Evolutionary conservation across 495 filamentous ascomycete genomes (phyloP).

Genomic region (Haplographium delicatum): DNA sequence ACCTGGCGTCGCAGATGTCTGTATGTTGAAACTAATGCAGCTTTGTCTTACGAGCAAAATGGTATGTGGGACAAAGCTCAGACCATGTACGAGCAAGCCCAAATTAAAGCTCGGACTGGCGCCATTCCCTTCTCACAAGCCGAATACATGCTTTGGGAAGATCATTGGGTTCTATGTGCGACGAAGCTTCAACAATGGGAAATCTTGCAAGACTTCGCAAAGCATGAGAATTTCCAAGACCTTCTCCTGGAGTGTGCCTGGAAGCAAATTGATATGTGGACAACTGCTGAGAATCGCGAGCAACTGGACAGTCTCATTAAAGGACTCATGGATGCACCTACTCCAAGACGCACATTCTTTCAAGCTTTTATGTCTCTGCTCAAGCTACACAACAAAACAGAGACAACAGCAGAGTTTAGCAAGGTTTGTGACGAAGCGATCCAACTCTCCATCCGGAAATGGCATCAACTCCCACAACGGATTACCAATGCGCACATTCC

Average conservation of each 20-base stretch:
- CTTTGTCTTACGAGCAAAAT: slow-evolving; percentile 94
- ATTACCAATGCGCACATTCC: slow-evolving; percentile 96
- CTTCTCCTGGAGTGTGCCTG: slow-evolving; percentile 92
- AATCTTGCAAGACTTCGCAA: slow-evolving; percentile 93
- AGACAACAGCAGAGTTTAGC: slow-evolving; percentile 74
- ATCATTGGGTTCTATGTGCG: slow-evolving; percentile 96
- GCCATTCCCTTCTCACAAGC: slow-evolving; percentile 90
- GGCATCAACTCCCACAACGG: slow-evolving; percentile 90
- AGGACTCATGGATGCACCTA: slow-evolving; percentile 94
- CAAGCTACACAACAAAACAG: slow-evolving; percentile 85
- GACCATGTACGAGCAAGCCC: slow-evolving; percentile 89
- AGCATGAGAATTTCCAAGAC: slow-evolving; percentile 97
- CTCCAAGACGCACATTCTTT: slow-evolving; percentile 89
- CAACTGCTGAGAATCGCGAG: slow-evolving; percentile 74
- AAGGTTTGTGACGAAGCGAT: slow-evolving; percentile 92
- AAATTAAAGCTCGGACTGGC: slow-evolving; percentile 92
- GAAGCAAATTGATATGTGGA: slow-evolving; percentile 92
- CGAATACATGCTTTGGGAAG: slow-evolving; percentile 99
- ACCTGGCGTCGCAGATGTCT: slow-evolving; percentile 93
- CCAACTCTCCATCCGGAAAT: slow-evolving; percentile 93
- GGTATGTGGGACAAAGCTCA: slow-evolving; percentile 99
- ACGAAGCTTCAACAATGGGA: slow-evolving; percentile 99
- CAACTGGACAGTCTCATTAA: slow-evolving; percentile 87
- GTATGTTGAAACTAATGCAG: slow-evolving; percentile 94
- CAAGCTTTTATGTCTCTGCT: slow-evolving; percentile 95